These are phyloP conservation scores for Hymenoscyphus albidus DNA, from an alignment of 2,329 filamentous ascomycete genomes.

Conservation along the genomic window DNA sequence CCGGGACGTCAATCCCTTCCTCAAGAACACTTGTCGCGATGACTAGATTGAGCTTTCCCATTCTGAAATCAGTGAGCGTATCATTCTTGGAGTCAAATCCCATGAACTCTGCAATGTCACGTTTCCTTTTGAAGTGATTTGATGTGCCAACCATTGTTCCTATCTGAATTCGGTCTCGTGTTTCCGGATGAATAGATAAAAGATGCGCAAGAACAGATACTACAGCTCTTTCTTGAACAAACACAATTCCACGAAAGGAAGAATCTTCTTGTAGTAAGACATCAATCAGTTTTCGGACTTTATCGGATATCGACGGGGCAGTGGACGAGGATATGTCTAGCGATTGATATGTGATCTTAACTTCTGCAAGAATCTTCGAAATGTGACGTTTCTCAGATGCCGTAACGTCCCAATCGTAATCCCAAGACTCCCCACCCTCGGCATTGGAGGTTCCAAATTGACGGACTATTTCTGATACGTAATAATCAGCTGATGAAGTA, in stretches of 20 bases:
- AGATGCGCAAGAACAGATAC: constrained; percentile 54
- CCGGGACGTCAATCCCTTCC: constrained; percentile 64
- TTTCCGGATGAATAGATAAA: constrained; percentile 46
- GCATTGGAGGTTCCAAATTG: constrained; percentile 46
- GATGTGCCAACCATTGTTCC: constrained; percentile 56
- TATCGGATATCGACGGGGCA: constrained; percentile 47
- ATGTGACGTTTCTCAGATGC: constrained; percentile 54
- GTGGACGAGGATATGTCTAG: constrained; percentile 22
- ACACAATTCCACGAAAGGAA: constrained; percentile 56
- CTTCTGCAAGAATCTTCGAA: constrained; percentile 41
- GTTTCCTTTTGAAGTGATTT: constrained; percentile 35
- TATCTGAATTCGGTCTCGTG: constrained; percentile 45
- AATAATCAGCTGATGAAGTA: constrained; percentile 65
- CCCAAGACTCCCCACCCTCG: constrained; percentile 32
- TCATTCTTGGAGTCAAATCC: constrained; percentile 36
- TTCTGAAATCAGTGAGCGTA: constrained; percentile 49
- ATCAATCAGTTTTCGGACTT: constrained; percentile 53
- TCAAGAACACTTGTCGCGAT: constrained; percentile 56
- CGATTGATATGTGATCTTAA: constrained; percentile 32
- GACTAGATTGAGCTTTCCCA: constrained; percentile 52
- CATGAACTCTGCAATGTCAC: constrained; percentile 40
- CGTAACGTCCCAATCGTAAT: constrained; percentile 40
- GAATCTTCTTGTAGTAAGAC: constrained; percentile 46
- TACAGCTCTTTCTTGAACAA: constrained; percentile 60
- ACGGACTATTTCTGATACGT: constrained; percentile 47